These are phyloP conservation scores for Carpinus fangiana DNA, from an alignment of 306 rosid genomes.

Conservation along the genomic window DNA sequence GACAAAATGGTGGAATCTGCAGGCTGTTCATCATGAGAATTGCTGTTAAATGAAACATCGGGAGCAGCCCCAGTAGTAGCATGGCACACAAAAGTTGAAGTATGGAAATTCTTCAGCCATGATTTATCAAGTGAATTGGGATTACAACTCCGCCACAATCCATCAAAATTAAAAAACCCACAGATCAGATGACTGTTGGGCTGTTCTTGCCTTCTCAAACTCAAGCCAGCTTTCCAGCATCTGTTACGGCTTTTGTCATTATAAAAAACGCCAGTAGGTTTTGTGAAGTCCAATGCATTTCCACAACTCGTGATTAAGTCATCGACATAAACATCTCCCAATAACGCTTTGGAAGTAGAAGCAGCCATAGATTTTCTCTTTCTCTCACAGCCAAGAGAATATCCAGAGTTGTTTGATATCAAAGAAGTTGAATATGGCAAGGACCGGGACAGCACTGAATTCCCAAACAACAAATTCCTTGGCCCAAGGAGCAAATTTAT, in stretches of 20 bases:
- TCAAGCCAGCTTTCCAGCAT: constrained; percentile 46
- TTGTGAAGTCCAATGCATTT: constrained; percentile 43
- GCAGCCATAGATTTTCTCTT: constrained; percentile 59
- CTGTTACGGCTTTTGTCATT: constrained; percentile 39
- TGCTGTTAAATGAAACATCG: constrained; percentile 56
- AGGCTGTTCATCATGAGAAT: constrained; percentile 48
- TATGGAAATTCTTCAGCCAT: constrained; percentile 38
- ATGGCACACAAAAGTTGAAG: constrained; percentile 38
- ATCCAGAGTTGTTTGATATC: constrained; percentile 13
- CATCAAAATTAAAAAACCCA: constrained; percentile 29
- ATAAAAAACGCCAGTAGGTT: constrained; percentile 53
- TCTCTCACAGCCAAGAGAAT: constrained; percentile 18
- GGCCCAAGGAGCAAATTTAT: constrained; percentile 28
- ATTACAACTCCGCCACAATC: constrained; percentile 34
- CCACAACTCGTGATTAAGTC: constrained; percentile 47
- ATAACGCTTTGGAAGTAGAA: constrained; percentile 60
- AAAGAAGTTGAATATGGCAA: constrained; percentile 38
- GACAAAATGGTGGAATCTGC: constrained; percentile 42
- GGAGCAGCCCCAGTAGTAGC: constrained; percentile 61
- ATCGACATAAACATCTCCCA: constrained; percentile 65
- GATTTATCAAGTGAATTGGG: constrained; percentile 38
- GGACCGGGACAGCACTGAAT: constrained; percentile 34
- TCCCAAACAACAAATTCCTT: constrained; percentile 37
- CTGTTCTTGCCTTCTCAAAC: constrained; percentile 48
- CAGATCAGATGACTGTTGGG: constrained; percentile 35